Conservation (phyloP, 306 rosid species). For the Castanopsis chinensis region DNA sequence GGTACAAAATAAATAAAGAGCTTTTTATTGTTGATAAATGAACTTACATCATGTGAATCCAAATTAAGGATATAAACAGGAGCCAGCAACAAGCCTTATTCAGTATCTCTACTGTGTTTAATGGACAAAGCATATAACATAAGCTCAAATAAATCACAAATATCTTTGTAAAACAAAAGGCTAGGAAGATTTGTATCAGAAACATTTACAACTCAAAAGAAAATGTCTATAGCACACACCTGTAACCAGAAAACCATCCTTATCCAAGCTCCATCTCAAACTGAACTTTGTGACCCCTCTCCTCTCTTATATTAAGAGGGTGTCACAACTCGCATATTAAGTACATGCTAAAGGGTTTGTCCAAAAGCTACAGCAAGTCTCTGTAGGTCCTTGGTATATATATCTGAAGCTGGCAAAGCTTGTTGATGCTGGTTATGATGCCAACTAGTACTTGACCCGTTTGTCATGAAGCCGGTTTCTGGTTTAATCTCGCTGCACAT, state of each 20-base stretch:
- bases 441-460: slow-evolving; percentile 35
- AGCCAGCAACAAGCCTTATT: slow-evolving; percentile 37
- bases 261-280: slow-evolving; percentile 38
- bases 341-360: slow-evolving; percentile 57
- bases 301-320: slow-evolving; percentile 23
- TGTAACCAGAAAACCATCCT: slow-evolving; percentile 33
- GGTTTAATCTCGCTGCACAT: slow-evolving; percentile 49
- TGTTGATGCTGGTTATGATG: slow-evolving; percentile 45
- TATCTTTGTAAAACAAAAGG: slow-evolving; percentile 26
- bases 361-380: slow-evolving; percentile 78
- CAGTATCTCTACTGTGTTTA: slow-evolving; percentile 30
- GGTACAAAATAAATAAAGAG: slow-evolving; percentile 19
- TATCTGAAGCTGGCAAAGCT: slow-evolving; percentile 43
- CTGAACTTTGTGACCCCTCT: slow-evolving; percentile 36
- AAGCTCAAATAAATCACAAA: slow-evolving; percentile 39
- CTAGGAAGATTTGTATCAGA: slow-evolving; percentile 35
- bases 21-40: slow-evolving; percentile 29
- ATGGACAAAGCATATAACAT: slow-evolving; percentile 30
- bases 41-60: slow-evolving; percentile 27
- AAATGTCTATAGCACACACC: slow-evolving; percentile 59
- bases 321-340: slow-evolving; percentile 13
- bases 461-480: slow-evolving; percentile 41
- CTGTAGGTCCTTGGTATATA: slow-evolving; percentile 70
- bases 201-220: slow-evolving; percentile 52
- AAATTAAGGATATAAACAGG: slow-evolving; percentile 22